Conservation (phyloP, 2,329 filamentous ascomycete species). For the Arthrobotrys entomopaga region DNA sequence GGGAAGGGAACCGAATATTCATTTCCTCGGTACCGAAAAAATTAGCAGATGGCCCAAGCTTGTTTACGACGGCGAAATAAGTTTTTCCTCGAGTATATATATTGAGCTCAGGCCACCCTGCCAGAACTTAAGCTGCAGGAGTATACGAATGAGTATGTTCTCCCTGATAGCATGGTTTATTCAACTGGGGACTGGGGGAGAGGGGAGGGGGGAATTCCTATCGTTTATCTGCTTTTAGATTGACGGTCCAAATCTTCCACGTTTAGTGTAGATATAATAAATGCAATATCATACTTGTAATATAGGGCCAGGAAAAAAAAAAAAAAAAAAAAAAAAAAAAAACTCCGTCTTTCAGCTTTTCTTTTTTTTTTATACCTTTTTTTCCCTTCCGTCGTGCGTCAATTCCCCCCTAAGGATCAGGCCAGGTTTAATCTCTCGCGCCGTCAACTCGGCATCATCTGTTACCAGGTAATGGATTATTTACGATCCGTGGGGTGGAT, state of each 20-base stretch:
- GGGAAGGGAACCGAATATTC: conserved; percentile 10
- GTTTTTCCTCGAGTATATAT: conserved; percentile 17
- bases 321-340: no score
- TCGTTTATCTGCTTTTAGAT: conserved; percentile 10
- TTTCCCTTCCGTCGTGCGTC: conserved; percentile 14
- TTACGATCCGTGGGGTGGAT: conserved; percentile 45
- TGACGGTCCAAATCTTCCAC: neutral
- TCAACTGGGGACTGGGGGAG: neutral
- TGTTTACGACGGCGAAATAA: conserved; percentile 41
- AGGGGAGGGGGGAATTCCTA: conserved; percentile 16
- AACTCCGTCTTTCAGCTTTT: conserved; percentile 3
- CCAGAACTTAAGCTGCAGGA: conserved; percentile 11
- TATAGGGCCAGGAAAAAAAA: conserved; percentile 24
- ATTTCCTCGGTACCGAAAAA: conserved; percentile 29
- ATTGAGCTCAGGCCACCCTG: conserved; percentile 1
- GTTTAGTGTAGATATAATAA: conserved; percentile 36
- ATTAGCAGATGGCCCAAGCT: conserved; percentile 16
- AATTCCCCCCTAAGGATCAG: conserved; percentile 8
- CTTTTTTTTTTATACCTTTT: no score
- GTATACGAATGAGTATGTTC: conserved; percentile 26
- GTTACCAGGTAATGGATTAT: conserved; percentile 51
- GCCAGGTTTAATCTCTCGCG: conserved; percentile 50
- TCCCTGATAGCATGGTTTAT: conserved; percentile 9
- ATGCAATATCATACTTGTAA: conserved; percentile 24
- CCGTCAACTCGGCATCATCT: conserved; percentile 39